Percentiles rank a stretch among this genome's conserved stretches.
Evolutionary conservation across 2,329 filamentous ascomycete species (phyloP).

Genomic region (Diaporthe citri): DNA sequence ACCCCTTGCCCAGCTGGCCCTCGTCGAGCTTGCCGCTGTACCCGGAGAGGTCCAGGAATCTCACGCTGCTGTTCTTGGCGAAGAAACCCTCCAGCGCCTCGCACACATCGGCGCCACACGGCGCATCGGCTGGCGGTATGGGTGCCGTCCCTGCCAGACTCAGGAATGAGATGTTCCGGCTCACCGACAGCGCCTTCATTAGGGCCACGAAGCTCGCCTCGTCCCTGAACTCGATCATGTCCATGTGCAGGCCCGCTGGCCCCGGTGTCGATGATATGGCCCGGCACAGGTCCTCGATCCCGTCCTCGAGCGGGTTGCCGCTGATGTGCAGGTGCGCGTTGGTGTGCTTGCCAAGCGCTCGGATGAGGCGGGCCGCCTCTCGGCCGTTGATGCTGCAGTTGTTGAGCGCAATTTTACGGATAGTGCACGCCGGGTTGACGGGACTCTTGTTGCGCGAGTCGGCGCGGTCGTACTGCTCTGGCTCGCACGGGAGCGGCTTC

Average conservation of each 20-base stretch:
- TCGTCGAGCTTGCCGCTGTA: conserved; percentile 70
- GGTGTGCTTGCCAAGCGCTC: conserved; percentile 61
- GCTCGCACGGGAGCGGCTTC: conserved; percentile 32
- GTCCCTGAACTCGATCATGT: conserved; percentile 69
- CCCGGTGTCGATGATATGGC: conserved; percentile 62
- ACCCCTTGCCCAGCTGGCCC: conserved; percentile 65
- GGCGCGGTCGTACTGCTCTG: not conserved
- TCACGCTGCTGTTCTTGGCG: conserved; percentile 62
- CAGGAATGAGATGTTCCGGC: conserved; percentile 63
- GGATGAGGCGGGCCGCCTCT: conserved; percentile 64
- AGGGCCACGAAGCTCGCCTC: conserved; percentile 66
- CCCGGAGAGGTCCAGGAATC: conserved; percentile 68
- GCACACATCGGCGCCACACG: conserved; percentile 59
- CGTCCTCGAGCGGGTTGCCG: conserved; percentile 66
- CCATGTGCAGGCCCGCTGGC: conserved; percentile 63
- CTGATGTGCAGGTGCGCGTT: conserved; percentile 63
- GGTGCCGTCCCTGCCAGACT: conserved; percentile 67
- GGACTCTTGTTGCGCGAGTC: conserved; percentile 42
- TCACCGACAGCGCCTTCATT: conserved; percentile 62
- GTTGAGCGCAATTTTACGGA: conserved; percentile 62
- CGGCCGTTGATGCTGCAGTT: conserved; percentile 65
- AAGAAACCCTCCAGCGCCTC: conserved; percentile 64
- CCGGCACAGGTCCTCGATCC: conserved; percentile 62
- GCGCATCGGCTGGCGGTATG: conserved; percentile 50
- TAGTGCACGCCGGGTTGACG: conserved; percentile 49